Evolutionary conservation across 2,329 filamentous ascomycete species (phyloP).

Genomic region (Alternaria arborescens): DNA sequence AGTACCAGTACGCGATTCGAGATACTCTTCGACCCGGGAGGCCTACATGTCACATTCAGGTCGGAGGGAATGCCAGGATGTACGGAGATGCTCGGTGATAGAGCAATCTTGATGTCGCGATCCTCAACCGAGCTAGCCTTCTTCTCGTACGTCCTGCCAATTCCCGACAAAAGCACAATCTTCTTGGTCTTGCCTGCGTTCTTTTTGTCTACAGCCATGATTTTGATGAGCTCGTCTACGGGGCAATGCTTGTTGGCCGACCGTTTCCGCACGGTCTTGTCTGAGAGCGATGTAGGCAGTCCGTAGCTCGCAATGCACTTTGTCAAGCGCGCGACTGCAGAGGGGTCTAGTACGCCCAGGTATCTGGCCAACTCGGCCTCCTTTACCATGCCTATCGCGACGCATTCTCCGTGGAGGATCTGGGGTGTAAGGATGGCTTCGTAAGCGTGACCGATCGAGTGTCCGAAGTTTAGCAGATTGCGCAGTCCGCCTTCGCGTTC

Average conservation of each 20-base stretch:
- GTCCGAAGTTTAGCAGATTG: conserved; percentile 96
- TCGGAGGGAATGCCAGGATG: conserved; percentile 73
- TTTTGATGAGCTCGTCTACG: conserved; percentile 83
- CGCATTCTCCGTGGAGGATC: conserved; percentile 92
- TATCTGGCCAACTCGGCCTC: conserved; percentile 93
- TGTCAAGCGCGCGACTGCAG: conserved; percentile 85
- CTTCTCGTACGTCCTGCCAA: conserved; percentile 86
- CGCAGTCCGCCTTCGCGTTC: conserved; percentile 93
- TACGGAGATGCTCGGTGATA: conserved; percentile 81
- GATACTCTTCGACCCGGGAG: conserved; percentile 96
- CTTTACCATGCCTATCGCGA: conserved; percentile 98
- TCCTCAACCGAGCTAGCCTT: conserved; percentile 92
- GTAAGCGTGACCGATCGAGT: conserved; percentile 96
- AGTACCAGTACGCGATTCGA: conserved; percentile 96
- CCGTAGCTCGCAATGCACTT: conserved; percentile 97
- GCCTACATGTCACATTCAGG: conserved; percentile 77
- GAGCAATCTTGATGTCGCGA: conserved; percentile 78
- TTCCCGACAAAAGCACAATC: conserved; percentile 88
- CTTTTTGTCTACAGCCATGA: conserved; percentile 99
- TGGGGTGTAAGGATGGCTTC: conserved; percentile 96
- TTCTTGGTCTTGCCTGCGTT: conserved; percentile 96
- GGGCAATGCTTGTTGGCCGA: conserved; percentile 88
- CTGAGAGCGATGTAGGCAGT: conserved; percentile 82
- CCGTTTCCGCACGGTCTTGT: conserved; percentile 81
- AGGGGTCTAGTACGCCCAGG: conserved; percentile 83